Evolutionary conservation across 2,329 filamentous ascomycete species (phyloP), one percentile per base, ranked within the genome.

Genomic region (Emergomyces africanus): DNA sequence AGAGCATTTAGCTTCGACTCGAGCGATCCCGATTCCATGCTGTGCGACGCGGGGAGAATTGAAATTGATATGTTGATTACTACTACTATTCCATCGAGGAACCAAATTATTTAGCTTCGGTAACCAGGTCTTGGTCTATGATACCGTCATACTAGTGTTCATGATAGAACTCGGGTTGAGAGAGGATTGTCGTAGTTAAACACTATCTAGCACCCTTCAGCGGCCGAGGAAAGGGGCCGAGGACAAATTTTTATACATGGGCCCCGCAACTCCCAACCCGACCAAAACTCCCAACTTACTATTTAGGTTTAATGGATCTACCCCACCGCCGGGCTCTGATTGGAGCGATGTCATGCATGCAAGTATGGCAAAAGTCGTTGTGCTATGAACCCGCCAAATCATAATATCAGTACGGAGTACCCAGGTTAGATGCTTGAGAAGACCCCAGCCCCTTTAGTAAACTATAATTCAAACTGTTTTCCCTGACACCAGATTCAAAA

Each of bases 1-100:
- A 74, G 61, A 12, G 59, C 64, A 23, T 66, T 61, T 23, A 76
- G 64, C 61, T 73, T 72, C 46, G 73, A 66, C 44, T 74, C 65
- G 30, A 72, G 65, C 15, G 68, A 63, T 25, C 64, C 64, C 9
- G 68, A 60, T 71, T 71, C 71, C 60, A 62, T 66, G 61, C 35
- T 58, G 57, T 28, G 30, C 42, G 14, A 28, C 25, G 14, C 18
- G 54, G 20, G 9, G 54, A 20, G 4, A 46, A 44, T 46, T 44
- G 54, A 55, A 46, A 44, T 46, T 44, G 54, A 55, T 44, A 46
- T 39, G 54, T 25, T 30, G 39, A 30, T 20, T 33, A 30, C n/a
- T 18, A 10, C n/a, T n/a, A 39, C 25, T 33, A 54, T 33, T 37
- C 33, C 4, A 28, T 3, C 37, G 15, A 25, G 51, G 35, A 54